Evolutionary conservation across 169 alveolate genomes (phyloP), one percentile per base, ranked within the genome.

Genomic region (Plasmodium gaboni): DNA sequence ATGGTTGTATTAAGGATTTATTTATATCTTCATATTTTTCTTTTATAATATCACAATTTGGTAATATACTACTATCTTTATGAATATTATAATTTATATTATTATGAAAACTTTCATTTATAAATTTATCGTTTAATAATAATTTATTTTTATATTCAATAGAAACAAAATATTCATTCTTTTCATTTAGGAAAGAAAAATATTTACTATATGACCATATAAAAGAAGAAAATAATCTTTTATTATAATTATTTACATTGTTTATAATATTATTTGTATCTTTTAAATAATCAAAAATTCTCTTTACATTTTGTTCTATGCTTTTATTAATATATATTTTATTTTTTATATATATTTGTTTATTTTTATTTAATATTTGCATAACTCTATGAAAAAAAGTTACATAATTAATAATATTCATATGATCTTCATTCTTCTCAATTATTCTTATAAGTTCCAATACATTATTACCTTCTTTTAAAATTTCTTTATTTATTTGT

Each of bases 131-230:
- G 46, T 61, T 19, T 6, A 19, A 6, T 26, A 61, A 61, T 26
- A 17, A 6, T 6, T 13, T 55, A 55, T 12, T 28, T 55, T 17
- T 55, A 55, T 55, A 9, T 12, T 17, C 19, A 38, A 59, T 19
- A 1, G 9, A 38, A 38, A 38, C 4, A 38, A 38, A 38, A 38
- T 38, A 38, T 12, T 57, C 50, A 28, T 17, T 60, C 44, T 50
- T 60, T 24, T 51, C 86, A 17, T 69, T 55, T 24, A 42, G 51
- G 17, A 86, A 24, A 32, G 24, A 22, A 17, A 42, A 48, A 72
- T 86, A 86, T 65, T 86, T 86, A 42, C 92, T 71, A 60, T 60
- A 64, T 2, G 92, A 86, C 92, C 92, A 86, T 38, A 86, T 60
- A 57, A 86, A 86, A 24, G 92, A 86, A 19, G 92, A 86, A 60